These are phyloP conservation scores for Carallia pectinifolia DNA, from an alignment of 345 rosid species.

Conservation along the genomic window DNA sequence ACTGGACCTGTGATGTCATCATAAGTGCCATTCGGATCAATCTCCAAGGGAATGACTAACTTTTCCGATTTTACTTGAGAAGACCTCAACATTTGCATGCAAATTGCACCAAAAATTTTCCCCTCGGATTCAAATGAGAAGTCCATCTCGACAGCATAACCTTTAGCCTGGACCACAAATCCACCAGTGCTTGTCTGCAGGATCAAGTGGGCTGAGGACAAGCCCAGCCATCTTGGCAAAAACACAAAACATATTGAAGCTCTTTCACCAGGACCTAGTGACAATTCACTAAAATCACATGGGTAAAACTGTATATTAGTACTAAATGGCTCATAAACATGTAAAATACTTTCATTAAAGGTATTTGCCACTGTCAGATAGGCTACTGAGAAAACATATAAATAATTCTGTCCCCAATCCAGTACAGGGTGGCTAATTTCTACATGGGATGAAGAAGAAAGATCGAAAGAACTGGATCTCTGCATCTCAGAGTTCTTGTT, in stretches of 20 bases:
- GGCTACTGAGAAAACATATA: conserved; percentile 53
- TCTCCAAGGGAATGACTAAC: conserved; percentile 56
- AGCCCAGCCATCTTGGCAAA: conserved; percentile 60
- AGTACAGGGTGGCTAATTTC: conserved; percentile 50
- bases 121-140: conserved; percentile 49
- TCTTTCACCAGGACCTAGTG: conserved; percentile 54
- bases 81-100: conserved; percentile 48
- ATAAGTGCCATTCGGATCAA: conserved; percentile 30
- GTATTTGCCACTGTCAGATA: conserved; percentile 53
- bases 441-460: conserved; percentile 36
- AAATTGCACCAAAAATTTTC: conserved; percentile 47
- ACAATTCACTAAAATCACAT: conserved; percentile 54
- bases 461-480: conserved; percentile 30
- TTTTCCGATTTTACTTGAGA: conserved; percentile 42
- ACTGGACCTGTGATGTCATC: conserved; percentile 28
- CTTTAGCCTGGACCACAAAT: conserved; percentile 61
- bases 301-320: conserved; percentile 59
- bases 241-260: conserved; percentile 63
- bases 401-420: conserved; percentile 54
- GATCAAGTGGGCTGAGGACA: conserved; percentile 51
- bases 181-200: conserved; percentile 73
- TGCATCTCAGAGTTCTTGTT: conserved; percentile 31
- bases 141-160: conserved; percentile 51
- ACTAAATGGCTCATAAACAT: conserved; percentile 59
- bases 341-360: conserved; percentile 53